Evolutionary conservation across 2,329 filamentous ascomycete genomes (phyloP).

Genomic region (Claviceps capensis): DNA sequence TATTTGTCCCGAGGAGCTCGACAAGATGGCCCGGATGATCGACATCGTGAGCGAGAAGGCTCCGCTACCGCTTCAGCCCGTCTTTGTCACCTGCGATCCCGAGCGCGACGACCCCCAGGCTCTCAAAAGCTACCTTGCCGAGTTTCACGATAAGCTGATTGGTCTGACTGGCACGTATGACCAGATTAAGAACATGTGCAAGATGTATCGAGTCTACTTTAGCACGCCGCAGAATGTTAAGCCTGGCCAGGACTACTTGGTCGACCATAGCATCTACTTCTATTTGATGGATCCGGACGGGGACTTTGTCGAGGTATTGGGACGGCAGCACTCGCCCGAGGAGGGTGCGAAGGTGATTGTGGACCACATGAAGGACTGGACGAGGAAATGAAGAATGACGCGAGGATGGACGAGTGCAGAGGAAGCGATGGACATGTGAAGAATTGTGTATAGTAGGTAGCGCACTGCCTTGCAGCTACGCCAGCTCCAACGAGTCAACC

Average conservation of each 20-base stretch:
- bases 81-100: conserved; percentile 95
- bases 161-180: conserved; percentile 90
- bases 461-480: neutral
- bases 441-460: neutral
- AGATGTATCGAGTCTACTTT: conserved; percentile 94
- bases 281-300: conserved; percentile 98
- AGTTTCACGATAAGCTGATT: conserved; percentile 79
- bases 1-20: conserved; percentile 96
- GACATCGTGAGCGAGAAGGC: conserved; percentile 49
- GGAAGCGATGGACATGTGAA: neutral
- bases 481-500: neutral
- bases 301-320: conserved; percentile 94
- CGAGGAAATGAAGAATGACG: neutral
- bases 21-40: conserved; percentile 97
- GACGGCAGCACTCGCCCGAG: conserved; percentile 83
- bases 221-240: conserved; percentile 80
- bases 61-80: conserved; percentile 48
- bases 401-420: neutral
- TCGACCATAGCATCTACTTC: conserved; percentile 99
- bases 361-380: conserved; percentile 62
- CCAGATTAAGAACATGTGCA: conserved; percentile 86
- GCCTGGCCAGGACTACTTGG: conserved; percentile 89
- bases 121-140: conserved; percentile 69
- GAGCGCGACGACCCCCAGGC: conserved; percentile 78
- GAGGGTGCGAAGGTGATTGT: conserved; percentile 72